Evolutionary conservation across 495 filamentous ascomycete genomes (phyloP), one percentile per base, ranked within the genome.

Genomic region (Tetracladium setigerum): DNA sequence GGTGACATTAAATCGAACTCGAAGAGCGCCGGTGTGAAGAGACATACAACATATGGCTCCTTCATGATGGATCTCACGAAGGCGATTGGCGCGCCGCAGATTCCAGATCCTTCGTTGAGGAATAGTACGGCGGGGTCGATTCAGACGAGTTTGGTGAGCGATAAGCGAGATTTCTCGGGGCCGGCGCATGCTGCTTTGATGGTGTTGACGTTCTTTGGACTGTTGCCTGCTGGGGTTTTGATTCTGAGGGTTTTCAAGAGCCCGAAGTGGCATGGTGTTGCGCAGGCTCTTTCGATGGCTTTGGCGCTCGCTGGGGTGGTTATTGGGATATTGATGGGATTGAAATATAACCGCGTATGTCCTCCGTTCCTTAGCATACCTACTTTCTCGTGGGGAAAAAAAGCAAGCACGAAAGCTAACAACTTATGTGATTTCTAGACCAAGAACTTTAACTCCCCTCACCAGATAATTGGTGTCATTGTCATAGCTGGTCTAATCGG

Each of bases 381-480:
- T 19, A 6, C 8, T 5, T 34, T 30, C 36, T 2, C 7, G 8
- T 22, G n/a, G 17, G 31, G 39, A 45, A 50, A 18, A 30, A 4
- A 35, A 32, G 15, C 15, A 5, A 35, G 30, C 13, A 22, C 8
- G n/a, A n/a, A n/a, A n/a, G n/a, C n/a, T n/a, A n/a, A n/a, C n/a
- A n/a, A n/a, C n/a, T n/a, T n/a, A n/a, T n/a, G n/a, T n/a, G n/a
- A n/a, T 10, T 47, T 33, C 36, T 41, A 76, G 70, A 72, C 73
- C 32, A 72, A 71, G 44, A 58, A 67, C 18, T 73, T 72, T 61
- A 66, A 66, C 41, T 72, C 70, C 9, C 62, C 67, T 2, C 81
- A 84, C 55, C 81, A 84, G 52, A 62, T 81, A 44, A 53, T 83
- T 41, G 81, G 81, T 37, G 56, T 81, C 17, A 41, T 78, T 2